phyloP scores from a whole-genome alignment of 2,329 filamentous ascomycete genomes.

The Microdochium paspali region DNA sequence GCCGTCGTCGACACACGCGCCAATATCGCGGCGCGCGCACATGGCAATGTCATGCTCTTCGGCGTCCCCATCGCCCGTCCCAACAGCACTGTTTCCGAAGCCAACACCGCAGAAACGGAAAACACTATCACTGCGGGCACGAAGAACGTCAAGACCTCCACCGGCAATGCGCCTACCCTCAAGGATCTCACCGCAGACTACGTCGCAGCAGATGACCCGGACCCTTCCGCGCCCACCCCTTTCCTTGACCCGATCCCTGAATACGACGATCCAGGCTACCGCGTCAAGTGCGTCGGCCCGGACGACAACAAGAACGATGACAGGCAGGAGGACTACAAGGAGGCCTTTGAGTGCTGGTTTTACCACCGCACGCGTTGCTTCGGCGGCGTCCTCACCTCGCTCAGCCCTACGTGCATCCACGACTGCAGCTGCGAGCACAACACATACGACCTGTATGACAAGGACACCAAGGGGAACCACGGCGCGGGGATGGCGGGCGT shows the following conservation, averaged over 20 bases:
- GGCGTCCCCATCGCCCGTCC: not conserved
- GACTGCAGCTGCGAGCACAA: not conserved
- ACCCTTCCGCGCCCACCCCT: not conserved
- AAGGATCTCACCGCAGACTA: not conserved
- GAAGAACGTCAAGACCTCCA: not conserved
- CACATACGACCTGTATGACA: not conserved
- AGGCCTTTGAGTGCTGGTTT: not conserved
- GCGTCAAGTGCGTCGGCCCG: no score
- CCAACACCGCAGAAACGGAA: not conserved
- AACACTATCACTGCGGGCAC: not conserved
- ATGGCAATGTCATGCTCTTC: not conserved
- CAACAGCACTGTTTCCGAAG: not conserved
- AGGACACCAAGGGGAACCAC: not conserved
- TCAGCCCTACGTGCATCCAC: not conserved
- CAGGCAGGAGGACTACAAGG: not conserved
- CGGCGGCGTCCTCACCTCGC: not conserved
- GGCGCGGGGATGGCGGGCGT: not conserved
- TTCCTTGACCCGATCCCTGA: not conserved
- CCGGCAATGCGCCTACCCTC: no score
- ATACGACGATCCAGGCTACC: not conserved
- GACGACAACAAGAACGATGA: not conserved
- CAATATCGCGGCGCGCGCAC: not conserved
- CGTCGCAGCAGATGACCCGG: not conserved
- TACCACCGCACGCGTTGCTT: not conserved
- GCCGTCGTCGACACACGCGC: not conserved